Base-by-base conservation (phyloP, 306 rosid genomes). In the Vicia villosa region DNA sequence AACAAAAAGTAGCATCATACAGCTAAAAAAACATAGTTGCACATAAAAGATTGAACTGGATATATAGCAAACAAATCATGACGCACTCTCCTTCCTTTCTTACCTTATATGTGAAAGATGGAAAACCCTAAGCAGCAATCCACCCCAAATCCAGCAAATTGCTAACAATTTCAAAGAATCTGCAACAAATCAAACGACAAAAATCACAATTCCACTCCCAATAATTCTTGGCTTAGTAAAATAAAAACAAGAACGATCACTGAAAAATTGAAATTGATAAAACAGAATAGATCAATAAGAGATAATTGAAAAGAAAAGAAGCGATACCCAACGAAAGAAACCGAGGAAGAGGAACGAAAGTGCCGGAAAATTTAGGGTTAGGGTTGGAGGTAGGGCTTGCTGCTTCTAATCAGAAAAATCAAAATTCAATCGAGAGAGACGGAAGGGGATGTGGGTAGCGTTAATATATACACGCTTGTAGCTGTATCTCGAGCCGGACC, bases 21-120 rank as follows among this genome's bases (percentile, higher is more conserved):
- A n/a, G 5, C n/a, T n/a, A n/a, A n/a, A 12, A 42, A 52, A 54
- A 3, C 36, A 20, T 16, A 8, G 50, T 36, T 40, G 17, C 5
- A 15, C 14, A 40, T 10, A 56, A 20, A 9, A 13, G n/a, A 32
- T 32, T 32, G 37, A 32, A 32, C 37, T n/a, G n/a, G n/a, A n/a
- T n/a, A 5, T 30, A 30, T 30, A 5, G 34, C 34, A 30, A 30
- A 30, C 34, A 30, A 30, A 30, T 30, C 34, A 30, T 3, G 8
- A 32, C 38, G 38, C 38, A 34, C 9, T 6, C 38, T 34, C 67
- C 54, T 30, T 72, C 74, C 11, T 61, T 73, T 68, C 94, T 82
- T 82, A 90, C 96, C 94, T 87, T 85, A 80, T 83, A 46, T 5
- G 86, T 5, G 77, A 68, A 71, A 77, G 60, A 41, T 13, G 41